Conservation (phyloP, 75 land plant species). For the Pinus tabuliformis region DNA sequence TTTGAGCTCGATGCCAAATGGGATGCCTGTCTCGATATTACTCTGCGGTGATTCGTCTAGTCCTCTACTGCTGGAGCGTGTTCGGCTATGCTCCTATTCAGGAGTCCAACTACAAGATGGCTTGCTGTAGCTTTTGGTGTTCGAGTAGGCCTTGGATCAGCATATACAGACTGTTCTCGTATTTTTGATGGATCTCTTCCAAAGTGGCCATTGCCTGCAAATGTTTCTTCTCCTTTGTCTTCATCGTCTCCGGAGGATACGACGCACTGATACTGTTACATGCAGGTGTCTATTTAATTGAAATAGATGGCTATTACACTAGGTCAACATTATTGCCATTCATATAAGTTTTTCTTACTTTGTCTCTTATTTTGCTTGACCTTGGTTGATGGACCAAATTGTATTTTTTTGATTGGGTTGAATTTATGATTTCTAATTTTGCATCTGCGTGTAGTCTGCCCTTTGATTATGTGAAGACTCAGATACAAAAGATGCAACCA, state of each 20-base stretch:
- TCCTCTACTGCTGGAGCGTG: slow-evolving; percentile 61
- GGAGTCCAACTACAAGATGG: slow-evolving; percentile 81
- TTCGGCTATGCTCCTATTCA: slow-evolving; percentile 65
- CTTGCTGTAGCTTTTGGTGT: slow-evolving; percentile 78
- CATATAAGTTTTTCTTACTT: slow-evolving; percentile 20
- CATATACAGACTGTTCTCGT: slow-evolving; percentile 58
- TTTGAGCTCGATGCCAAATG: slow-evolving; percentile 56
- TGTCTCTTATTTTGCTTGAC: not conserved
- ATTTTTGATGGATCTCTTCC: slow-evolving; percentile 34
- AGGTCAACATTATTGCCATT: not conserved
- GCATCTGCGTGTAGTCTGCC: slow-evolving; percentile 97
- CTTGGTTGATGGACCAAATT: not conserved
- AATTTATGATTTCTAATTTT: slow-evolving; percentile 15
- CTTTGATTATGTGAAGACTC: slow-evolving; percentile 96
- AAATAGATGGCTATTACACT: not conserved
- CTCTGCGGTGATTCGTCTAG: slow-evolving; percentile 69
- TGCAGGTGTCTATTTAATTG: not conserved
- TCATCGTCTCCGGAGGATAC: slow-evolving; percentile 11
- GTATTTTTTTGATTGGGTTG: not conserved
- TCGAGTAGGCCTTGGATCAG: slow-evolving; percentile 71
- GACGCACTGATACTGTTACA: not conserved
- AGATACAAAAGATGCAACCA: slow-evolving; percentile 99
- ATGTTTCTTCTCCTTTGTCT: slow-evolving; percentile 4
- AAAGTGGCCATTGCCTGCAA: slow-evolving; percentile 19
- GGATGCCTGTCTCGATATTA: slow-evolving; percentile 77